A percentile compares a stretch with the other conserved stretches of the same genome.
phyloP scores from a whole-genome alignment of 2,329 filamentous ascomycete genomes.

The Periconia macrospinosa region DNA sequence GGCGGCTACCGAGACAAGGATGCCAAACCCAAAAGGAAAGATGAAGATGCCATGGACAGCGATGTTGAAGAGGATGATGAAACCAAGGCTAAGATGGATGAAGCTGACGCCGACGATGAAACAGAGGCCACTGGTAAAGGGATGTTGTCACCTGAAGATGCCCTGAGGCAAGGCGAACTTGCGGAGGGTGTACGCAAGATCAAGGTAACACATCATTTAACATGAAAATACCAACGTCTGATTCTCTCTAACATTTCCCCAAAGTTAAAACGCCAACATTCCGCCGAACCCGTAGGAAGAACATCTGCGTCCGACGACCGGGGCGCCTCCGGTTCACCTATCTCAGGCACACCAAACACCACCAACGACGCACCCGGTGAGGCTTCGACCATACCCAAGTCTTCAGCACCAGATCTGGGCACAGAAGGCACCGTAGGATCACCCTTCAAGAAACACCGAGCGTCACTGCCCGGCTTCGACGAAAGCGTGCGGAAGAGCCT shows the following conservation, averaged over 20 bases:
- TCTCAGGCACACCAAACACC: slow-evolving; percentile 25
- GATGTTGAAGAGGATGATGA: slow-evolving; percentile 72
- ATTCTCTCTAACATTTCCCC: background rate
- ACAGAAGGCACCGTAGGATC: slow-evolving; percentile 63
- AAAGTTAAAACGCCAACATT: slow-evolving; percentile 80
- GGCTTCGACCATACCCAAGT: slow-evolving; percentile 34
- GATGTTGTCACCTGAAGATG: slow-evolving; percentile 68
- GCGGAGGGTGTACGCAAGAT: slow-evolving; percentile 82
- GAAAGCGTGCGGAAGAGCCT: slow-evolving; percentile 45
- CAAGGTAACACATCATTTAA: slow-evolving; percentile 58
- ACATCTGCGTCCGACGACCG: slow-evolving; percentile 20
- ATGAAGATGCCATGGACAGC: slow-evolving; percentile 68
- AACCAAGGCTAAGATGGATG: slow-evolving; percentile 65
- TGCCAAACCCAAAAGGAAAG: slow-evolving; percentile 54
- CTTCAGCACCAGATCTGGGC: slow-evolving; percentile 43
- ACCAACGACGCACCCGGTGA: slow-evolving; percentile 18
- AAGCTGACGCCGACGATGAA: slow-evolving; percentile 61
- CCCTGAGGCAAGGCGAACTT: slow-evolving; percentile 71
- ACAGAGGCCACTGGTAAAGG: slow-evolving; percentile 60
- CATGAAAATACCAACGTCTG: background rate
- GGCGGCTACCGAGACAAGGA: slow-evolving; percentile 78
- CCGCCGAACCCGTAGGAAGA: slow-evolving; percentile 65
- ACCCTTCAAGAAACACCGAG: slow-evolving; percentile 74
- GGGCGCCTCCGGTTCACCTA: slow-evolving; percentile 28
- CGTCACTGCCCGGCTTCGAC: slow-evolving; percentile 58